Evolutionary conservation across 1,284 basidiomycete genomes (phyloP).

Genomic region (Cutaneotrichosporon dermatis): DNA sequence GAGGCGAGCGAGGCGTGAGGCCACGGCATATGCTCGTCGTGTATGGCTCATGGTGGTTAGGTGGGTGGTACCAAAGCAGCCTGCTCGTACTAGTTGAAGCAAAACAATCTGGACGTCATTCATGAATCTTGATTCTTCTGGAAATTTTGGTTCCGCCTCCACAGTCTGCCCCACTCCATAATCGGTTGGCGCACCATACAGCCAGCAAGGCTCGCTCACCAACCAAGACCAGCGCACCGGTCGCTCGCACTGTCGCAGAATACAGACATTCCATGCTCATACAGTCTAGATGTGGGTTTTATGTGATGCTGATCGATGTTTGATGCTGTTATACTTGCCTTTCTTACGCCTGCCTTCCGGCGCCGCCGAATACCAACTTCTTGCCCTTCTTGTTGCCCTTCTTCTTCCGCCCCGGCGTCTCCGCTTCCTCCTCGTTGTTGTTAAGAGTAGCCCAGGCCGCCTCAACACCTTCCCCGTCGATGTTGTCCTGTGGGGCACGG

Average conservation of each 20-base stretch:
- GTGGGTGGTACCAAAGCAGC: not conserved
- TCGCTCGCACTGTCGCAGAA: not conserved
- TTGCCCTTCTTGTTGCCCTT: slow-evolving; percentile 19
- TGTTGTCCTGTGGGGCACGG: not conserved
- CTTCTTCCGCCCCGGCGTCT: slow-evolving; percentile 12
- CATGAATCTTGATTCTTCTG: not conserved
- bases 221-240: no score
- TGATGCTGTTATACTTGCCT: not conserved
- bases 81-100: not conserved
- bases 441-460: slow-evolving; percentile 11
- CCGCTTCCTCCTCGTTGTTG: not conserved
- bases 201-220: no score
- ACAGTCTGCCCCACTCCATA: not conserved
- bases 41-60: slow-evolving; percentile 1
- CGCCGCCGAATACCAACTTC: slow-evolving; percentile 23
- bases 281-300: slow-evolving; percentile 4
- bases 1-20: not conserved
- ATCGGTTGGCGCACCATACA: no score
- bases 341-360: slow-evolving; percentile 13
- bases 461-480: slow-evolving; percentile 7
- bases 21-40: not conserved
- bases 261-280: slow-evolving; percentile 5
- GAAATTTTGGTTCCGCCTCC: not conserved
- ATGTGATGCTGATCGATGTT: not conserved
- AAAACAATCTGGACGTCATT: not conserved